phyloP scores from a whole-genome alignment of 768 basidiomycete genomes.

The Pleurotus ostreatus region DNA sequence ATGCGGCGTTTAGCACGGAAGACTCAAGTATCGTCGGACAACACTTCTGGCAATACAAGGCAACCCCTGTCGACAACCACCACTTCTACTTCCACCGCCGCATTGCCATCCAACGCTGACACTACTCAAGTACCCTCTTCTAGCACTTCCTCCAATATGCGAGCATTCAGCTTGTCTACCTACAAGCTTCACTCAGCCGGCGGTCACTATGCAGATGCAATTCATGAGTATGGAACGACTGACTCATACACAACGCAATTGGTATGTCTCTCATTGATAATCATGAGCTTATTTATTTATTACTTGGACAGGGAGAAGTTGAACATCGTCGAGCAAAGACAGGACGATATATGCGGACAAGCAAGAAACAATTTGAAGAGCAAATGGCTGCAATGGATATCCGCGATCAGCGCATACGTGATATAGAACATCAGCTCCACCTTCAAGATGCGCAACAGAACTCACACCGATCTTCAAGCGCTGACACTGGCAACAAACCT shows the following conservation, averaged over 20 bases:
- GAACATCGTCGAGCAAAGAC: conserved; percentile 14
- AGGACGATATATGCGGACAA: conserved; percentile 9
- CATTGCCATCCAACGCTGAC: not conserved
- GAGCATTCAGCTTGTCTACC: not conserved
- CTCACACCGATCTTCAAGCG: not conserved
- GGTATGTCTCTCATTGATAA: not conserved
- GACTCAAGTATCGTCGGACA: not conserved
- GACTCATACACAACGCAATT: conserved; percentile 7
- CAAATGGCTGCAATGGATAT: conserved; percentile 12
- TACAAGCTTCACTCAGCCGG: conserved; percentile 9
- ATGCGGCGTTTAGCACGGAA: not conserved
- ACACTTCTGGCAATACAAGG: not conserved
- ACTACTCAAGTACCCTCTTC: no score
- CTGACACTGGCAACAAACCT: not conserved
- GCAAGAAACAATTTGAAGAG: conserved; percentile 6
- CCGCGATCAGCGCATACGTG: conserved; percentile 7
- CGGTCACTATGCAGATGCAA: conserved; percentile 5
- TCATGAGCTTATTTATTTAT: not conserved
- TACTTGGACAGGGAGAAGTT: conserved; percentile 10
- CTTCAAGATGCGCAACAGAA: not conserved
- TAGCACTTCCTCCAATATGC: not conserved
- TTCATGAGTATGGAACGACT: not conserved
- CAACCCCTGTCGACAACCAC: not conserved
- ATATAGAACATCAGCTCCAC: not conserved
- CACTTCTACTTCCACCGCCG: not conserved